Evolutionary conservation across 768 basidiomycete species (phyloP).

Genomic region (Tylopilus plumbeoviolaceoides): DNA sequence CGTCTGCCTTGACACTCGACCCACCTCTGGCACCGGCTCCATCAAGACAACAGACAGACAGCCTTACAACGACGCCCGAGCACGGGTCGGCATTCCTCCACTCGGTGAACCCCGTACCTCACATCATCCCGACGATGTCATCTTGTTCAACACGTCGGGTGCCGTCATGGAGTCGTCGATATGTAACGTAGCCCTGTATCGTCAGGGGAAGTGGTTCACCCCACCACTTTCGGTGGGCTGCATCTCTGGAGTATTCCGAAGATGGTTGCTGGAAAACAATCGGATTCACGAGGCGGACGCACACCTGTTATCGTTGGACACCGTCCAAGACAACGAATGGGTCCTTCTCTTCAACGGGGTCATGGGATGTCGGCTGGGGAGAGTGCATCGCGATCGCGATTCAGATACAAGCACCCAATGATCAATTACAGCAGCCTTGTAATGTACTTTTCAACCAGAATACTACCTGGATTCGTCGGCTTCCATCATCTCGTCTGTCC

Average conservation of each 20-base stretch:
- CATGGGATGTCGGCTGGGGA: slow-evolving; percentile 61
- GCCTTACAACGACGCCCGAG: slow-evolving; percentile 61
- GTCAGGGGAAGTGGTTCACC: slow-evolving; percentile 58
- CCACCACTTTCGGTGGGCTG: slow-evolving; percentile 60
- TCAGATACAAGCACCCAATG: background rate
- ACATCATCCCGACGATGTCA: slow-evolving; percentile 46
- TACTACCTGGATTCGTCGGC: slow-evolving; percentile 23
- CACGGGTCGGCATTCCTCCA: slow-evolving; percentile 44
- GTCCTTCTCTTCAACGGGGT: slow-evolving; percentile 72
- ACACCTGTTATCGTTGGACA: slow-evolving; percentile 38
- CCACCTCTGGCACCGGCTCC: slow-evolving; percentile 47
- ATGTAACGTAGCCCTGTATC: slow-evolving; percentile 68
- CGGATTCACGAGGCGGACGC: slow-evolving; percentile 50
- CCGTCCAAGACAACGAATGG: slow-evolving; percentile 52
- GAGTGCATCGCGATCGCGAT: slow-evolving; percentile 6
- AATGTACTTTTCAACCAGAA: slow-evolving; percentile 16
- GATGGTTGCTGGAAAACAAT: slow-evolving; percentile 62
- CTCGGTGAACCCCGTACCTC: slow-evolving; percentile 7
- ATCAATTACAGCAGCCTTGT: slow-evolving; percentile 1
- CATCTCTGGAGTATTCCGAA: slow-evolving; percentile 65
- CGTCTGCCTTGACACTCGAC: slow-evolving; percentile 51
- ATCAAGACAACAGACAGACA: slow-evolving; percentile 70
- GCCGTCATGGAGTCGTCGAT: slow-evolving; percentile 64
- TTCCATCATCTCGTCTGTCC: slow-evolving; percentile 44
- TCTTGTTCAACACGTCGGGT: slow-evolving; percentile 53